Evolutionary conservation across 2,329 filamentous ascomycete species (phyloP), one percentile per base, ranked within the genome.

Genomic region (Apiospora malaysiana): DNA sequence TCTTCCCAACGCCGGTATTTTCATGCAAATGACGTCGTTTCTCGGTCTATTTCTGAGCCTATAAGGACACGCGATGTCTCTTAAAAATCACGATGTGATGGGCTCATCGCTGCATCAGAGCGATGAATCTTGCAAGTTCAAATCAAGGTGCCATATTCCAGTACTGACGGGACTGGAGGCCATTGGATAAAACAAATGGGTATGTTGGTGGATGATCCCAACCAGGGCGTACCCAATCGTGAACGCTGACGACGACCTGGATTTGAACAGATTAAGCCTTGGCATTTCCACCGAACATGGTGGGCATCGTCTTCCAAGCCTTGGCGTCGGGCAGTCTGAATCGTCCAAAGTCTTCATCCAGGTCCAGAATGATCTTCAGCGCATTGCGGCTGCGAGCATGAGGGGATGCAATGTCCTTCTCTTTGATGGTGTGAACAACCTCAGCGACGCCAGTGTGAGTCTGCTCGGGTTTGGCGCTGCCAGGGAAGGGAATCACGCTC

Each of bases 281-380:
- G 70, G 79, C 78, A 70, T 79, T 80, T 46, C 83, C 84, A 47
- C 84, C 83, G 77, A 89, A 86, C 72, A 84, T 79, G 68, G 80
- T 81, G 25, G 88, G 88, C 76, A 90, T 75, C 27, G 83, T 81
- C 78, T 85, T 86, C 88, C 88, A 90, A 45, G 82, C 81, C 76
- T 85, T 81, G 73, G 85, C 83, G 75, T 85, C 83, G 21, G 87
- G 87, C 72, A 93, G 79, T 82, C 89, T 90, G 72, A 93, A 84
- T 75, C 91, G 89, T 73, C 95, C 95, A 85, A 98, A 98, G 80
- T 97, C 93, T 83, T 96, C 92, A 79, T 98, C 95, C 72, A 98
- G 85, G 81, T 98, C 95, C 67, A 98, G 89, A 77, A 98, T 95
- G 77, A 98, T 93, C 88, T 98, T 98, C 76, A 98, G 87, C 14